Conservation (phyloP, 2,329 filamentous ascomycete species). For the Knufia fluminis region DNA sequence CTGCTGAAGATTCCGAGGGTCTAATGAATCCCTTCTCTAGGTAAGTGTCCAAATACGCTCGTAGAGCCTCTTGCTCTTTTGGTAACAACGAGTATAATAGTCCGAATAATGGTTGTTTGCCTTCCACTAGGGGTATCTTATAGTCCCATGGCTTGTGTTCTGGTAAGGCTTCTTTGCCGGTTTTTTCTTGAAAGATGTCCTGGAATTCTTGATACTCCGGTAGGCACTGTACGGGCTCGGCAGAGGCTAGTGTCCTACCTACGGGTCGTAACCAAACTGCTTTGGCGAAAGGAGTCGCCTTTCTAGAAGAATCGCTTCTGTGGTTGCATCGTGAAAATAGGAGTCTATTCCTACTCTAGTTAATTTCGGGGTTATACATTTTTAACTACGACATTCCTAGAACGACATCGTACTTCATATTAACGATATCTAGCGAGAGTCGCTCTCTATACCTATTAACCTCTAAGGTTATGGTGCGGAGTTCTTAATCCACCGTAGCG, state of each 20-base stretch:
- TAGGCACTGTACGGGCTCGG: not conserved
- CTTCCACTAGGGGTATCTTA: not conserved
- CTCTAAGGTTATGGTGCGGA: not conserved
- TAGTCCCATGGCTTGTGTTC: slow-evolving; percentile 9
- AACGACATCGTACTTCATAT: slow-evolving; percentile 1
- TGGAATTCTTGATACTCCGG: not conserved
- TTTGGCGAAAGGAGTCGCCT: not conserved
- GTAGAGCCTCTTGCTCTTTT: not conserved
- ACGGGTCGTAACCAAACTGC: not conserved
- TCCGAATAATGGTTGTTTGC: not conserved
- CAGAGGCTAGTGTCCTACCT: not conserved
- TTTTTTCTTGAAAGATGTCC: not conserved
- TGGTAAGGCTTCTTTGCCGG: not conserved
- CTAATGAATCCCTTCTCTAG: not conserved
- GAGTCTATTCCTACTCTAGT: not conserved
- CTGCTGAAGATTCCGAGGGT: not conserved
- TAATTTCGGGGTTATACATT: not conserved
- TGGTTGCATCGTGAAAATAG: not conserved
- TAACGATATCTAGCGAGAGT: not conserved
- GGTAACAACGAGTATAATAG: not conserved
- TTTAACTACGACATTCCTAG: slow-evolving; percentile 7
- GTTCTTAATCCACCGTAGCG: not conserved
- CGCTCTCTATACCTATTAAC: slow-evolving; percentile 1
- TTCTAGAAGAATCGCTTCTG: not conserved
- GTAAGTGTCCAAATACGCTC: not conserved